Base-by-base conservation (phyloP, 345 rosid species). In the Turnera subulata region DNA sequence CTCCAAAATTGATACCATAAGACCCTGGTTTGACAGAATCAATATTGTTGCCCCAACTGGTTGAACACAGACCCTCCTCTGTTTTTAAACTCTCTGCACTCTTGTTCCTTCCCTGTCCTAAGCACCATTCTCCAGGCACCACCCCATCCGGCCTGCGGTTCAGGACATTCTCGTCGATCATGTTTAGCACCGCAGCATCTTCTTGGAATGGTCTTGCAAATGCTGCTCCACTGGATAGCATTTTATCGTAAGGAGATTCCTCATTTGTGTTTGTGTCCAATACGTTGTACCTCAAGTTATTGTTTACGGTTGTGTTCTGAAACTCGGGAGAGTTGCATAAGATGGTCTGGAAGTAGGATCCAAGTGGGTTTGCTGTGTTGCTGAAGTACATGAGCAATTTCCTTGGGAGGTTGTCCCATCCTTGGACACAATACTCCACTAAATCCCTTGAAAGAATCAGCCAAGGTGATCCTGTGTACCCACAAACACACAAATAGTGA, bases 341-440 rank as follows among this genome's bases (percentile, higher is more conserved):
- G 58, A 75, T 61, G 8, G 79, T 67, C 54, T 71, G 79, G 73
- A 71, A 71, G 73, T 75, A 71, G 47, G 50, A 63, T 35, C 67
- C 61, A 6, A 63, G 52, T 16, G 79, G 79, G 46, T 52, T 50
- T 35, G 55, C 59, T 15, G 62, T 56, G 50, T 75, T 67, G 50
- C 65, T 66, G 25, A 75, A 63, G 66, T 63, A 75, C 76, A 75
- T 75, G 14, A 64, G 52, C 10, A 71, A 64, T 43, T 70, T 71
- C 60, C 79, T 67, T 4, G 79, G 79, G 14, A 67, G 65, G 44
- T 71, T 75, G 18, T 71, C 73, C 73, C 76, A 67, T 59, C 73
- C 76, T 40, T 71, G 64, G 9, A 71, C 53, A 23, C 79, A 75
- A 21, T 70, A 64, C 57, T 67, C 76, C 56, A 64, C 38, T 40